Base-by-base conservation (phyloP, 768 basidiomycete species). In the Russula sp. region DNA sequence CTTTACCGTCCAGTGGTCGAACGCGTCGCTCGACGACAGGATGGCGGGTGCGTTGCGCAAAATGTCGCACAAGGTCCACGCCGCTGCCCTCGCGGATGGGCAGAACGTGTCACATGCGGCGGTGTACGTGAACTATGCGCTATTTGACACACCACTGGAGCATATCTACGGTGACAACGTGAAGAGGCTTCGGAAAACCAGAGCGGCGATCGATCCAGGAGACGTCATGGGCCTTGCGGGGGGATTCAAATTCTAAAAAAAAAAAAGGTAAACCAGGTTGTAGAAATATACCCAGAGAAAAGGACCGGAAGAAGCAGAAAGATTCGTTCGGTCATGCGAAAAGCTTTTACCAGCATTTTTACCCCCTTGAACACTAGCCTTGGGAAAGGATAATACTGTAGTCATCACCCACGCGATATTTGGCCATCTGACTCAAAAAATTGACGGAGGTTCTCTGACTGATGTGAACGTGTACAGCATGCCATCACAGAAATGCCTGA, bases 21-120 rank as follows among this genome's bases (percentile, higher is more conserved):
- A 59, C 6, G 50, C 75, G 16, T 43, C 69, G 5, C 69, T 70
- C 1, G 84, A 85, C 64, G 69, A 68, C 8, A 60, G 66, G 36
- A 75, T 84, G 50, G 70, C 77, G 20, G 47, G 73, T 25, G 77
- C 80, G 7, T 69, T 76, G 18, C 70, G 69, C 18, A 60, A 51
- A 3, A 34, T 25, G 14, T 25, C 59, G 4, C 36, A 22, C 7
- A 8, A 48, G 5, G 2, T 64, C 9, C 36, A 29, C 1, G 46
- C 39, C 11, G 64, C 38, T 5, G 68, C 68, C 3, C 13, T 55
- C 39, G 65, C 68, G 20, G 67, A 69, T 32, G 65, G 65, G 14
- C 68, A 69, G 39, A 52, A 64, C 29, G 41, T 63, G 34, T 56
- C 58, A 11, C 50, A 53, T 18, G 61, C 60, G 7, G 39, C 65